Evolutionary conservation across 2,329 filamentous ascomycete genomes (phyloP).

Genomic region (Pestalotiopsis sp.): DNA sequence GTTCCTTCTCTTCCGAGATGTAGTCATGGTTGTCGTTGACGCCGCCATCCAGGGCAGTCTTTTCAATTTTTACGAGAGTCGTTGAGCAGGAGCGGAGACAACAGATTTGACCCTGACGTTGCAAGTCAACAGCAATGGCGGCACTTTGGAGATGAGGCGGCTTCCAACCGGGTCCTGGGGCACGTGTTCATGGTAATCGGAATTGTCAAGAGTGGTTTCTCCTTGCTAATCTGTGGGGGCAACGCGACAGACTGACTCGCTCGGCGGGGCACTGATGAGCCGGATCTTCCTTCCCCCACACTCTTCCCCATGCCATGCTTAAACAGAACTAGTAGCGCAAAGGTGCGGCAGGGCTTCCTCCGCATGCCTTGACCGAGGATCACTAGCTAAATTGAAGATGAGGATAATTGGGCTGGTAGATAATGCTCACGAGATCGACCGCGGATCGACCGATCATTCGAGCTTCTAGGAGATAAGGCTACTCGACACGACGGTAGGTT

Average conservation of each 20-base stretch:
- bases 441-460: too few species aligned
- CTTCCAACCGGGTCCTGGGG: not conserved
- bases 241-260: not conserved
- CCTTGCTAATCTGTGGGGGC: not conserved
- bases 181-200: not conserved
- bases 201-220: not conserved
- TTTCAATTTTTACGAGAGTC: not conserved
- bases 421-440: too few species aligned
- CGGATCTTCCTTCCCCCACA: not conserved
- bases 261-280: not conserved
- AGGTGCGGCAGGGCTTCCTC: not conserved
- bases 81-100: not conserved
- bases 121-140: not conserved
- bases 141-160: not conserved
- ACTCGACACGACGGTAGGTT: too few species aligned
- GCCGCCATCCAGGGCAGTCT: not conserved
- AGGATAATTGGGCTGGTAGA: not conserved
- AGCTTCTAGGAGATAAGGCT: too few species aligned
- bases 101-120: not conserved
- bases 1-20: conserved; percentile 6
- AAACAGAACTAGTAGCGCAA: not conserved
- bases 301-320: not conserved
- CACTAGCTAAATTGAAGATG: not conserved
- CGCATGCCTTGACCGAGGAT: not conserved
- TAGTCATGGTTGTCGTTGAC: not conserved